A percentile compares a stretch with the other conserved stretches of the same genome.
These are phyloP conservation scores for Lophium mytilinum DNA, from an alignment of 495 filamentous ascomycete species.

Conservation along the genomic window DNA sequence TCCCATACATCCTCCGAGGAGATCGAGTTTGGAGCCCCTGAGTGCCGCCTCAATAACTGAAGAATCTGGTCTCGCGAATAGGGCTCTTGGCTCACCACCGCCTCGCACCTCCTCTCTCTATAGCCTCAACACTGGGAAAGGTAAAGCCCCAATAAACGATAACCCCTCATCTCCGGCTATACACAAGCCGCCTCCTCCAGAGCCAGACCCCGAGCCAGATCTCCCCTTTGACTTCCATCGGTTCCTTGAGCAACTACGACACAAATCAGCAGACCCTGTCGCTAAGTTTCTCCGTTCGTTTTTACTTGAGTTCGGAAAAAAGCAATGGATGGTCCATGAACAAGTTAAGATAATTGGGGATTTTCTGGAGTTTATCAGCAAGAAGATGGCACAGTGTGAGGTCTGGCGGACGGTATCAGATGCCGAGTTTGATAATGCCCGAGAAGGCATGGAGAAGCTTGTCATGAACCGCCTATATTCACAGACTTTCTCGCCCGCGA, in stretches of 20 bases:
- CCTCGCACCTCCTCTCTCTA: conserved; percentile 27
- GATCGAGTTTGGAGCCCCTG: conserved; percentile 71
- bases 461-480: conserved; percentile 98
- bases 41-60: conserved; percentile 31
- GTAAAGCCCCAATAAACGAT: conserved; percentile 24
- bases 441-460: conserved; percentile 99
- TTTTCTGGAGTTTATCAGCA: conserved; percentile 94
- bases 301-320: conserved; percentile 88
- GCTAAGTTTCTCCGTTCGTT: conserved; percentile 94
- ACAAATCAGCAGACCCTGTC: conserved; percentile 92
- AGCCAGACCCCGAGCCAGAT: conserved; percentile 80
- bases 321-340: conserved; percentile 99
- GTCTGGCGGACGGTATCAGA: conserved; percentile 95
- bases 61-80: conserved; percentile 3
- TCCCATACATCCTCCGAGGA: conserved; percentile 65
- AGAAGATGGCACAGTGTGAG: conserved; percentile 97
- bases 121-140: conserved; percentile 27
- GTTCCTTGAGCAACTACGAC: conserved; percentile 89
- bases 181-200: conserved; percentile 62
- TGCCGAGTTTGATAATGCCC: conserved; percentile 94
- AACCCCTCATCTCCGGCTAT: conserved; percentile 43
- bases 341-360: conserved; percentile 98
- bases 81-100: conserved; percentile 21
- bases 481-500: conserved; percentile 93
- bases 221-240: conserved; percentile 97